These are phyloP conservation scores for Amanita inopinata DNA, from an alignment of 768 basidiomycete species.

Conservation along the genomic window DNA sequence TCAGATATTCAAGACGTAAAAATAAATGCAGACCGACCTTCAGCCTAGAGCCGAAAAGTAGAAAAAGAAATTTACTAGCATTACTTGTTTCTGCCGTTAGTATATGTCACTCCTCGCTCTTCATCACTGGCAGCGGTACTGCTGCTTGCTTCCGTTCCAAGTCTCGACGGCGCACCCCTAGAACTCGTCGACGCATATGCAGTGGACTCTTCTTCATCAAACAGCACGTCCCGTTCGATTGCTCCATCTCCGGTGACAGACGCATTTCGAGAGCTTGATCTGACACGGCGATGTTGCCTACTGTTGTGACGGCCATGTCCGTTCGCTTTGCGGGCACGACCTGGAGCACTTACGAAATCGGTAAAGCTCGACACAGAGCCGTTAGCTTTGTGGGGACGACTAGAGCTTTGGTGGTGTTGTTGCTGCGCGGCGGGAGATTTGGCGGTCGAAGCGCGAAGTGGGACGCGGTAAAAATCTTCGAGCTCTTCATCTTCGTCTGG, in stretches of 20 bases:
- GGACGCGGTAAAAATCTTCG: slow-evolving; percentile 61
- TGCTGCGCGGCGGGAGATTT: slow-evolving; percentile 14
- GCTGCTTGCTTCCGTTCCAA: slow-evolving; percentile 33
- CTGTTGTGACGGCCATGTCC: slow-evolving; percentile 16
- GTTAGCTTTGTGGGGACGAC: slow-evolving; percentile 15
- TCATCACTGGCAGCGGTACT: slow-evolving; percentile 28
- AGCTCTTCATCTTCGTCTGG: slow-evolving; percentile 49
- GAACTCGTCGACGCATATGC: slow-evolving; percentile 31
- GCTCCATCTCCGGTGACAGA: slow-evolving; percentile 21
- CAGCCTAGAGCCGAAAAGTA: background rate
- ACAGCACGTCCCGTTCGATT: slow-evolving; percentile 44
- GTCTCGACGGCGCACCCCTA: slow-evolving; percentile 32
- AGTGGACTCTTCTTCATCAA: slow-evolving; percentile 49
- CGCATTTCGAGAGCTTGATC: slow-evolving; percentile 10
- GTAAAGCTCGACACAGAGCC: slow-evolving; percentile 45
- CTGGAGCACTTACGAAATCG: slow-evolving; percentile 55
- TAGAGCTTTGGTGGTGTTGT: slow-evolving; percentile 22
- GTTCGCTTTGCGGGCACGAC: slow-evolving; percentile 21
- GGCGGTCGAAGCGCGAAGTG: slow-evolving; percentile 38
- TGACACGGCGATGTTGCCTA: background rate
- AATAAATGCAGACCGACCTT: background rate
- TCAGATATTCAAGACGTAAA: background rate
- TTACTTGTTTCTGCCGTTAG: slow-evolving; percentile 4
- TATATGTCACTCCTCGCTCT: slow-evolving; percentile 18
- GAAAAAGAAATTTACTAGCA: slow-evolving; percentile 1